phyloP scores from a whole-genome alignment of 345 rosid species.

The Diplotaxis tenuifolia region DNA sequence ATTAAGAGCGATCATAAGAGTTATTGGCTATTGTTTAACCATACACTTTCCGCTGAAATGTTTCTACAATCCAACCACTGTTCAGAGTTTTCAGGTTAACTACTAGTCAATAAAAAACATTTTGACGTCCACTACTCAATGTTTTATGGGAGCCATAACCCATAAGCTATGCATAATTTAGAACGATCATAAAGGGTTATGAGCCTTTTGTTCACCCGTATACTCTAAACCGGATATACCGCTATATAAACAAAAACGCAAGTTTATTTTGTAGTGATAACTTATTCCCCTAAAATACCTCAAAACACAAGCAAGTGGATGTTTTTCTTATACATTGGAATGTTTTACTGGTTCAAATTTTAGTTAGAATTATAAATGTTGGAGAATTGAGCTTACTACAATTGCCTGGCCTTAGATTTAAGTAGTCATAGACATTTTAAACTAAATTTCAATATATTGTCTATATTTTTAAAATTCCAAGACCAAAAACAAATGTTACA shows the following conservation, averaged over 20 bases:
- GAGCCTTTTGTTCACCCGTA: not conserved
- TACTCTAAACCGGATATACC: not conserved
- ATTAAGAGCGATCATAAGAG: not conserved
- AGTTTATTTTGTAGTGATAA: not conserved
- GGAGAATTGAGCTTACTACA: too few species aligned
- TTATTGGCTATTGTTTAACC: too few species aligned
- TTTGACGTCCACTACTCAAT: not conserved
- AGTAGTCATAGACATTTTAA: too few species aligned
- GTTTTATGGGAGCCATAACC: not conserved
- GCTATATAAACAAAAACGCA: not conserved
- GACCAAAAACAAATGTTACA: too few species aligned
- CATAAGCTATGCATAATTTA: not conserved
- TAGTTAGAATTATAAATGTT: too few species aligned
- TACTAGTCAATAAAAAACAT: not conserved
- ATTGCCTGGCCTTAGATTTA: too few species aligned
- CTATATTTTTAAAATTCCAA: too few species aligned
- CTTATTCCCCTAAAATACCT: not conserved
- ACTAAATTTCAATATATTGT: too few species aligned
- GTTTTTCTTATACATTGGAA: too few species aligned
- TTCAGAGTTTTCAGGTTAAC: not conserved
- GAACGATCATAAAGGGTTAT: not conserved
- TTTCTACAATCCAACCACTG: slow-evolving; percentile 5
- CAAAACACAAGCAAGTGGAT: not conserved
- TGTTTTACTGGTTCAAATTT: too few species aligned
- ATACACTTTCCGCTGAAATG: too few species aligned